Percentiles rank a stretch among this genome's conserved stretches.
Conservation (phyloP, 1,284 basidiomycete species). For the Mycena sp. region DNA sequence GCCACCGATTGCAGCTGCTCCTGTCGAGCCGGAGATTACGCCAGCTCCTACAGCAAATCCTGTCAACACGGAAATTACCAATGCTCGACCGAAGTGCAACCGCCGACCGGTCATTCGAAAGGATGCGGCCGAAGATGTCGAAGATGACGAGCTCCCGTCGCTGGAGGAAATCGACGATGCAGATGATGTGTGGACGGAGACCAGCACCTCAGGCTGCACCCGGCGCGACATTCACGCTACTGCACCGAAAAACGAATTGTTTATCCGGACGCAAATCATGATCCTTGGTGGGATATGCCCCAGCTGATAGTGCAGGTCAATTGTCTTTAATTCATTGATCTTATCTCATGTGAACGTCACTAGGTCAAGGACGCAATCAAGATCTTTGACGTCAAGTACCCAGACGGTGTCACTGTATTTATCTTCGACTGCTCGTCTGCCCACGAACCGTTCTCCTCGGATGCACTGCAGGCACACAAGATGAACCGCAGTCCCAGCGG, state of each 20-base stretch:
- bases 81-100: not conserved
- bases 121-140: not conserved
- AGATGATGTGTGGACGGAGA: no score
- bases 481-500: slow-evolving; percentile 30
- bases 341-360: not conserved
- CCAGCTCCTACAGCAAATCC: not conserved
- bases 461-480: slow-evolving; percentile 29
- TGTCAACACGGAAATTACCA: not conserved
- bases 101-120: not conserved
- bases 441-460: slow-evolving; percentile 27
- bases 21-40: not conserved
- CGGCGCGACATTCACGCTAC: not conserved
- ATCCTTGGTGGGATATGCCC: slow-evolving; percentile 29
- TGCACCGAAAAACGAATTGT: slow-evolving; percentile 13
- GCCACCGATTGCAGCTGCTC: not conserved
- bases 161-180: no score
- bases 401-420: slow-evolving; percentile 26
- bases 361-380: slow-evolving; percentile 26
- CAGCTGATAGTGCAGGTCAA: slow-evolving; percentile 25
- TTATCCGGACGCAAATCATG: slow-evolving; percentile 24
- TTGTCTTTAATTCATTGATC: not conserved
- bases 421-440: slow-evolving; percentile 34
- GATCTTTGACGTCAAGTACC: slow-evolving; percentile 28
- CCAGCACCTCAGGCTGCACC: no score
- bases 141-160: no score